Base-by-base conservation (phyloP, 2,329 filamentous ascomycete genomes). In the Pezicula neosporulosa region DNA sequence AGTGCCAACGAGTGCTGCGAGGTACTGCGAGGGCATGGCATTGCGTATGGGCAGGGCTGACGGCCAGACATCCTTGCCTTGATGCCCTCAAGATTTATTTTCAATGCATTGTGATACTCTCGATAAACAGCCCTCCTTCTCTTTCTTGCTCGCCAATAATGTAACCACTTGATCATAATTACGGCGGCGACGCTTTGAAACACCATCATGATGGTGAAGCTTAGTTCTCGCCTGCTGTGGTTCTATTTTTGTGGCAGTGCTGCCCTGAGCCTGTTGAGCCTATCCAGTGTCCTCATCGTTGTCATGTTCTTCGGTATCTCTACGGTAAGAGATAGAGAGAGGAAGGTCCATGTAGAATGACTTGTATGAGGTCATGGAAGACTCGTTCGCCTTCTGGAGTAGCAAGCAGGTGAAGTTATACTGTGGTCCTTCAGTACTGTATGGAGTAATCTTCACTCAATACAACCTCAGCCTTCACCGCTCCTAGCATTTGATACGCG, bases 171-270 rank as follows among this genome's bases (percentile, higher is more conserved):
- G 30, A 13, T 33, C 30, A 28, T 37, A 27, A 41, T 28, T 36
- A 48, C 30, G 10, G 30, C 30, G 10, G 30, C 30, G 30, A 33
- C 9, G 30, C 30, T 10, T 33, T 33, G 30, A 33, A 33, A 33
- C 30, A 33, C 30, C 30, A 33, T 33, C 9, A 33, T 33, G 30
- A 33, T 33, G 30, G 30, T 33, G 30, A 33, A 10, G 30, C 30
- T 33, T 33, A 33, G 30, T 33, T 33, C 30, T 33, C 30, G 30
- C 30, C 30, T 33, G 30, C 30, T 56, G 55, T 52, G 55, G 55
- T 46, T 46, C 48, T 50, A 52, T 30, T 54, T 48, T 52, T 56
- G 55, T 57, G 57, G 57, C 55, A 57, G 55, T 56, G 54, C 52
- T 49, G 28, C 19, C 18, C 28, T 33, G 30, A 10, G 30, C 30